Evolutionary conservation across 2,329 filamentous ascomycete species (phyloP), one percentile per base, ranked within the genome.

Genomic region (Alternaria sp.): DNA sequence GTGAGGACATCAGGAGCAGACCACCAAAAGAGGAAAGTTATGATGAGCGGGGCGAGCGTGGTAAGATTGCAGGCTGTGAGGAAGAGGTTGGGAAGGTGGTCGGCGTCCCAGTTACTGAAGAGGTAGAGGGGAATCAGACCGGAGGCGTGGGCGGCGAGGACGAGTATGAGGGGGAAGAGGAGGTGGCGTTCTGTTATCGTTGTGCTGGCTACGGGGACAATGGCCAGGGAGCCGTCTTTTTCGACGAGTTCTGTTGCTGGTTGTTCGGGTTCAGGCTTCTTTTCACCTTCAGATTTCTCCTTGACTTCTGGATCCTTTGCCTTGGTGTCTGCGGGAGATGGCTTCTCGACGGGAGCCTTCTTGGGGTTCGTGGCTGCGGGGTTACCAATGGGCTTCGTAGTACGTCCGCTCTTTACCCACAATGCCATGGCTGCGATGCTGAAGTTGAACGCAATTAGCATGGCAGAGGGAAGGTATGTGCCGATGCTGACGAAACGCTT

Each of bases 401-500:
- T 51, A 26, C 78, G 77, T 3, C 95, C 95, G 72, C 93, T 97
- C 79, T 92, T 90, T 15, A 97, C 86, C 96, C 96, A 99, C n/a
- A 97, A 84, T 15, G 90, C 90, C 71, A 98, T 95, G 6, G 95
- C 93, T 85, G 95, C 97, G 77, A 99, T 95, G 28, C 92, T 97
- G 76, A 98, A 98, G 79, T 94, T 97, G 46, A 90, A 91, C 2
- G 96, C 96, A 61, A 99, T 87, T 54, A 98, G 82, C 96, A 99
- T 99, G n/a, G 96, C 96, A 71, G 93, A 96, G 0, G 96, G 96
- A 4, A 99, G 86, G 76, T 99, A 99, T 1, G 95, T 99, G 15
- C 96, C 96, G 67, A 99, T 99, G 81, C 94, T 98, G 71, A 98
- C 96, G 77, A 99, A 99, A 11, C 94, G 90, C 73, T 96, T 92